phyloP scores from a whole-genome alignment of 1,139 yeast genomes.

The Hyphopichia fennica region DNA sequence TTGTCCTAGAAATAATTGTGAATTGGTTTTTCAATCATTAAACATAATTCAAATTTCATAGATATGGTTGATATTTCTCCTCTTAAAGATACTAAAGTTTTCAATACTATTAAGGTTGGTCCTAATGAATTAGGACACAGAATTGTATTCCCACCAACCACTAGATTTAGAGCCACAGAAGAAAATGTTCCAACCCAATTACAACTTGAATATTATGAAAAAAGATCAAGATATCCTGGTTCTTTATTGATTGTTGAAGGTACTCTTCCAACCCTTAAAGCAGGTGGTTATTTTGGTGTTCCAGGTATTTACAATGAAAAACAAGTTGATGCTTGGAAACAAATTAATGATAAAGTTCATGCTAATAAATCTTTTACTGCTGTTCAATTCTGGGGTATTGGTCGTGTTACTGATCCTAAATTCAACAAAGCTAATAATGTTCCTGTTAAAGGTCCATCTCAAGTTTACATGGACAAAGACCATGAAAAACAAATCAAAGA shows the following conservation, averaged over 20 bases:
- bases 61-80: background rate
- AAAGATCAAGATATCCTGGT: slow-evolving; percentile 55
- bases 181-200: slow-evolving; percentile 50
- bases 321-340: slow-evolving; percentile 54
- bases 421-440: slow-evolving; percentile 35
- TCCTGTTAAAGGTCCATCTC: slow-evolving; percentile 25
- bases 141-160: slow-evolving; percentile 54
- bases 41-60: background rate
- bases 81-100: slow-evolving; percentile 27
- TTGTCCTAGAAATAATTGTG: background rate
- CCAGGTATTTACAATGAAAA: slow-evolving; percentile 57
- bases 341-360: slow-evolving; percentile 51
- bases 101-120: slow-evolving; percentile 52
- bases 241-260: slow-evolving; percentile 50
- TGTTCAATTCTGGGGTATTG: slow-evolving; percentile 62
- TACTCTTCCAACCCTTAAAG: slow-evolving; percentile 25
- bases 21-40: background rate
- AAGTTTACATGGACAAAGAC: slow-evolving; percentile 19
- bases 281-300: slow-evolving; percentile 42
- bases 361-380: slow-evolving; percentile 50
- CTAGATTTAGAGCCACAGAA: slow-evolving; percentile 47
- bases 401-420: slow-evolving; percentile 51
- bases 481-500: slow-evolving; percentile 25
- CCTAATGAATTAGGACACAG: slow-evolving; percentile 35
- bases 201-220: slow-evolving; percentile 49